A percentile compares a stretch with the other conserved stretches of the same genome.
phyloP scores from a whole-genome alignment of 495 filamentous ascomycete genomes.

The Aspergillus homomorphus region DNA sequence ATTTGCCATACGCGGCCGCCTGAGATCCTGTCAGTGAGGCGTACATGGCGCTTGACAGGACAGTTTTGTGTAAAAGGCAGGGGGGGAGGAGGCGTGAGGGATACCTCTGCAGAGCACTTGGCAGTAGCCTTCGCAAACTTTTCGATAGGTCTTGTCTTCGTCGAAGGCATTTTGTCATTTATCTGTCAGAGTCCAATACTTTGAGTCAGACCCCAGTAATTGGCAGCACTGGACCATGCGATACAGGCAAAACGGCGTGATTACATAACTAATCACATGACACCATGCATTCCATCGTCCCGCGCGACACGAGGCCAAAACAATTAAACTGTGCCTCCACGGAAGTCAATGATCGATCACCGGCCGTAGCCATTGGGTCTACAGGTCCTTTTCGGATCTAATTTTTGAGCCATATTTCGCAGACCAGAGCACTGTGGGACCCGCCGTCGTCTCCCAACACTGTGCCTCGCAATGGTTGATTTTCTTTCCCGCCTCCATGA shows the following conservation, averaged over 20 bases:
- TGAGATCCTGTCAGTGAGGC: slow-evolving; percentile 34
- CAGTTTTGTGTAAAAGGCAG: background rate
- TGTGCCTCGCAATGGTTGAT: slow-evolving; percentile 43
- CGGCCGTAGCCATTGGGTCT: slow-evolving; percentile 8
- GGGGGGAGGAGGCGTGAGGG: slow-evolving; percentile 11
- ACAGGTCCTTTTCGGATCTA: background rate
- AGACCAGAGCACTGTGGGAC: slow-evolving; percentile 16
- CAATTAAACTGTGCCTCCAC: slow-evolving; percentile 7
- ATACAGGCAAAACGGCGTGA: background rate
- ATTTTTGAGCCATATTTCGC: slow-evolving; percentile 9
- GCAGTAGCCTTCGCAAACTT: slow-evolving; percentile 79
- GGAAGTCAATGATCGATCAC: slow-evolving; percentile 6
- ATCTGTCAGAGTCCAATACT: background rate
- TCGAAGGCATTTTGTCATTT: slow-evolving; percentile 13
- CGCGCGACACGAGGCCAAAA: slow-evolving; percentile 21
- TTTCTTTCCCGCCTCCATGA: slow-evolving; percentile 49
- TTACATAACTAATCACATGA: slow-evolving; percentile 22
- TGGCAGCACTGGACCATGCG: background rate
- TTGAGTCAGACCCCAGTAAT: background rate
- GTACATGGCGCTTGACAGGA: background rate
- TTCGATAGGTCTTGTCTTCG: slow-evolving; percentile 68
- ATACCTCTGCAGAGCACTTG: slow-evolving; percentile 80
- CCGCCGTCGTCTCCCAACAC: slow-evolving; percentile 12
- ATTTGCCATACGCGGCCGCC: slow-evolving; percentile 88
- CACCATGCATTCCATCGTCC: slow-evolving; percentile 10